phyloP scores from a whole-genome alignment of 768 basidiomycete species.

The Pleurotus platypus region DNA sequence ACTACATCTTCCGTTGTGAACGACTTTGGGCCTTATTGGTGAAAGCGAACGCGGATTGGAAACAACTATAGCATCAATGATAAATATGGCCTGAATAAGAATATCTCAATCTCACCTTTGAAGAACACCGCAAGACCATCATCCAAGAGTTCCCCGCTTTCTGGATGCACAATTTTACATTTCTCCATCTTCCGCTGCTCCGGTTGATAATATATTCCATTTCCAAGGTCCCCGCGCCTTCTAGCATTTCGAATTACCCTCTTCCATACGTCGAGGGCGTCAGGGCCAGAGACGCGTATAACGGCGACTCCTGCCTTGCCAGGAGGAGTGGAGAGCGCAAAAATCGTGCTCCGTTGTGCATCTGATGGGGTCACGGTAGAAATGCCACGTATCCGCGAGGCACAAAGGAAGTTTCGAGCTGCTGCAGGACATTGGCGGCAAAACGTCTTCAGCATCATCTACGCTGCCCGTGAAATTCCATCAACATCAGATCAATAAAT shows the following conservation, averaged over 20 bases:
- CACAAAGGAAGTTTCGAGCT: too few species aligned
- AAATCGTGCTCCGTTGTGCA: conserved; percentile 74
- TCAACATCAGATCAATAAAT: neutral
- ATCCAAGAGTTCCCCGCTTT: conserved; percentile 60
- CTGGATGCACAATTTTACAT: conserved; percentile 65
- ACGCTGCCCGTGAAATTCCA: neutral
- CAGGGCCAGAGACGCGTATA: conserved; percentile 79
- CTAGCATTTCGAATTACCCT: conserved; percentile 44
- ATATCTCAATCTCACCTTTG: conserved; percentile 46
- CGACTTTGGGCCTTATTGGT: conserved; percentile 60
- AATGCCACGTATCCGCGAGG: too few species aligned
- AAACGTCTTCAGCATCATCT: too few species aligned
- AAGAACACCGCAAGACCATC: conserved; percentile 84
- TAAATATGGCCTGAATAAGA: neutral
- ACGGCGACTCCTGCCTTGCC: conserved; percentile 85
- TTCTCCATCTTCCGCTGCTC: conserved; percentile 67
- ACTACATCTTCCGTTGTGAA: conserved; percentile 82
- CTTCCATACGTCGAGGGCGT: conserved; percentile 59
- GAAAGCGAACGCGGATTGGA: neutral
- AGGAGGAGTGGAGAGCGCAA: conserved; percentile 83
- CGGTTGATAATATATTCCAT: conserved; percentile 26
- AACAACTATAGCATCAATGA: conserved; percentile 3
- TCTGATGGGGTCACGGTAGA: conserved; percentile 26
- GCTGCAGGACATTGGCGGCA: too few species aligned
- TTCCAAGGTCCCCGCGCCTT: conserved; percentile 3